Base-by-base conservation (phyloP, 2,329 filamentous ascomycete genomes). In the Ophiosphaerella herpotricha region DNA sequence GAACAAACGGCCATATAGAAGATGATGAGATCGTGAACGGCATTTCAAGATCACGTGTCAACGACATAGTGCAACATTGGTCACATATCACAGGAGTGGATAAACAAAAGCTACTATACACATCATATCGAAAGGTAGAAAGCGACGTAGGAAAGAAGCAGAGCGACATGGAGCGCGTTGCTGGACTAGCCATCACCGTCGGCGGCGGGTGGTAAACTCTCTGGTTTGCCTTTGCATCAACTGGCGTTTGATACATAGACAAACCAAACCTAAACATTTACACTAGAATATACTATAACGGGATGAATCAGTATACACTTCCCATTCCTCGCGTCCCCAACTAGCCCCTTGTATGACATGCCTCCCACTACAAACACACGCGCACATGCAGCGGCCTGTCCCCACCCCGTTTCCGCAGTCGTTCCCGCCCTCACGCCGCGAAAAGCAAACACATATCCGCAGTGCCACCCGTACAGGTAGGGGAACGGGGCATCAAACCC, bases 41-140 rank as follows among this genome's bases (percentile, higher is more conserved):
- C 44, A 85, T 92, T 68, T 87, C 86, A 57, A 81, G 81, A 55
- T 78, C 77, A 41, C 80, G 84, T 63, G 82, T 95, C 65, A 84
- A 85, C 73, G 80, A 84, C 70, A 82, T 86, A 62, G 78, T 97
- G 65, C 77, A 79, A 56, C 85, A 93, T 72, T 99, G 94, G 94
- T 82, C 87, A 14, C 68, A 77, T 21, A 76, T 87, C 53, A 92
- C 90, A 47, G 84, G 83, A 45, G 85, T 96, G 58, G 80, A 83
- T 23, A 75, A 89, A 66, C 83, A 86, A 54, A 90, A 82, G 69
- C 77, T 99, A 66, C 84, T 86, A 49, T 90, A 88, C 72, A 99
- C 94, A 49, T 95, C 85, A 43, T 99, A 90, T 77, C 85, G 94
- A 55, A 87, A 92, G 74, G 93, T 99, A 18, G 87, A 97, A 64